Evolutionary conservation across 331 rosid species (phyloP), one percentile per base, ranked within the genome.

Genomic region (Telfairia occidentalis): DNA sequence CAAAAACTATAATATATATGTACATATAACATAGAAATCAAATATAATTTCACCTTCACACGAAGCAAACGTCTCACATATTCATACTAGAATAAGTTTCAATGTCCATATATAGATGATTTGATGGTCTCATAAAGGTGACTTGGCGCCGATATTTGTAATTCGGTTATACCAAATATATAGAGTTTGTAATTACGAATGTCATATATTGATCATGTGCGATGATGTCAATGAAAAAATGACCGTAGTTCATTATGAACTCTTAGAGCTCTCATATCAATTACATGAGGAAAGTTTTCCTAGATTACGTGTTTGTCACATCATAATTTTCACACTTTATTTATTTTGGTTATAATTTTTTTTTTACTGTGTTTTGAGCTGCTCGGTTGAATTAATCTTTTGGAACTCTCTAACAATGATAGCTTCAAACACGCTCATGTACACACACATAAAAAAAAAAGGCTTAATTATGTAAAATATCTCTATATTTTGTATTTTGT

Each of bases 1-100:
- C 84, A 78, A 81, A 61, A 86, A n/a, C 1, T 69, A 45, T 43
- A 18, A 43, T 76, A 24, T 24, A 24, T 12, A 26, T 58, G 37
- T 32, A 32, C 37, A 82, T 69, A 73, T 23, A 18, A 71, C 42
- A 46, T 49, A 49, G 43, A 16, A 71, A 71, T n/a, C 7, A 23
- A 7, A 29, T 15, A 26, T 13, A 37, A n/a, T 9, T 71, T 48
- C 43, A 24, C 53, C 23, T 67, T 67, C 73, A 23, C 35, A 63
- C 38, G 28, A 7, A 63, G 46, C 16, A 35, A 63, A 63, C 40
- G 35, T 34, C 16, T 63, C 28, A 9, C 72, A 65, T 32, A 4
- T 19, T 38, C 28, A 65, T 42, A 67, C 19, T 2, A 10, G 53
- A 40, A 35, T 2, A 37, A 16, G 38, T 29, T 2, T 61, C 10